These are phyloP conservation scores for Citrus trifoliata DNA, from an alignment of 345 rosid genomes.

Conservation along the genomic window DNA sequence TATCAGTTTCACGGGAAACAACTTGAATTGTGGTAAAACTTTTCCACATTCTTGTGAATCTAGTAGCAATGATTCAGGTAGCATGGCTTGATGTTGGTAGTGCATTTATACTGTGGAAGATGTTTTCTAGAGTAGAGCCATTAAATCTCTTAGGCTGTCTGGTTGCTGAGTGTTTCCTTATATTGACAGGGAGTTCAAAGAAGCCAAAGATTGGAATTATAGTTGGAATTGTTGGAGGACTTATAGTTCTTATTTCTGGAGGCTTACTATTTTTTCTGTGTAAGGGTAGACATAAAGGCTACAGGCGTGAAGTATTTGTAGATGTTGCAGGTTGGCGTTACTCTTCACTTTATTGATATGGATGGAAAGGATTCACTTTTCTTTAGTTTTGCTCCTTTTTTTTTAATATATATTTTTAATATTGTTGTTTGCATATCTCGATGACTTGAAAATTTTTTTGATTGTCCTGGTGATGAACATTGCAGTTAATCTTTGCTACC, in stretches of 20 bases:
- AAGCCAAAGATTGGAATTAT: constrained; percentile 67
- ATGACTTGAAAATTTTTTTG: not conserved
- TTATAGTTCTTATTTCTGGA: constrained; percentile 46
- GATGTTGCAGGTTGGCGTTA: constrained; percentile 80
- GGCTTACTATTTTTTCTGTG: constrained; percentile 50
- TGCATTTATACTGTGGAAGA: not conserved
- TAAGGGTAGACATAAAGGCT: constrained; percentile 61
- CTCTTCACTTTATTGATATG: not conserved
- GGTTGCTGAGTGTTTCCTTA: constrained; percentile 6
- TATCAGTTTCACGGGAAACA: constrained; percentile 76
- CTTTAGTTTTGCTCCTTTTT: not conserved
- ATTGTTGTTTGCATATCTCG: not conserved
- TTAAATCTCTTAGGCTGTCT: not conserved
- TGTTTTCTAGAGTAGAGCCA: not conserved
- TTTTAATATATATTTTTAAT: too few species aligned
- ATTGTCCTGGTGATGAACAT: not conserved
- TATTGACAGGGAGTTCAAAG: constrained; percentile 49
- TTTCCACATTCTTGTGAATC: constrained; percentile 53
- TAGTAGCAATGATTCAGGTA: constrained; percentile 53
- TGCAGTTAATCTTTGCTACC: not conserved
- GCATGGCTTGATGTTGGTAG: constrained; percentile 2
- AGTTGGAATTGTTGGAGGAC: constrained; percentile 68
- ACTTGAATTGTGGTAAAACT: constrained; percentile 56
- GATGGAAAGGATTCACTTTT: not conserved
- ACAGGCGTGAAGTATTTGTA: constrained; percentile 74